A percentile compares a stretch with the other conserved stretches of the same genome.
Conservation (phyloP, 768 basidiomycete genomes). For the Russula griseocarnosa region DNA sequence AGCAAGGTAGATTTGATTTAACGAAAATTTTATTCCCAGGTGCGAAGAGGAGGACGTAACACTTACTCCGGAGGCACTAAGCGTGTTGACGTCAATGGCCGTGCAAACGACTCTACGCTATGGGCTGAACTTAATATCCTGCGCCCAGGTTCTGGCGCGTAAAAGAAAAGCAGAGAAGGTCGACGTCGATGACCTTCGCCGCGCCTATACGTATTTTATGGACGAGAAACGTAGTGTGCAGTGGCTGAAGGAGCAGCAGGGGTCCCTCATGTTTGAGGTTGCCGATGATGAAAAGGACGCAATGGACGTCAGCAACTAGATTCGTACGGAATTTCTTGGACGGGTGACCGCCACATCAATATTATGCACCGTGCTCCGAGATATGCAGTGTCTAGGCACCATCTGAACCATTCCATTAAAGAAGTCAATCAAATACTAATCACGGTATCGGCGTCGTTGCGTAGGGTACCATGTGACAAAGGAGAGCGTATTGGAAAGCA, state of each 20-base stretch:
- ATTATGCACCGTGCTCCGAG: neutral
- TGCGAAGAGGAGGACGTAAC: constrained; percentile 95
- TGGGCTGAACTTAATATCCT: constrained; percentile 91
- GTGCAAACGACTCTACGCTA: constrained; percentile 87
- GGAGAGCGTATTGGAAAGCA: neutral
- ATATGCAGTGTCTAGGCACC: neutral
- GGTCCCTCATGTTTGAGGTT: constrained; percentile 70
- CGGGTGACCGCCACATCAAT: neutral
- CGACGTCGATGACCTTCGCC: constrained; percentile 77
- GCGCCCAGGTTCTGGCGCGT: constrained; percentile 78
- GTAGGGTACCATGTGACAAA: neutral
- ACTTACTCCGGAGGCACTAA: constrained; percentile 64
- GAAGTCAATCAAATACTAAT: neutral
- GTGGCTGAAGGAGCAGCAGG: constrained; percentile 85
- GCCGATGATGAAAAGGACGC: constrained; percentile 39
- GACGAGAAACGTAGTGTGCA: constrained; percentile 91
- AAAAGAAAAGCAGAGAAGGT: constrained; percentile 80
- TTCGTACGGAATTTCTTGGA: neutral
- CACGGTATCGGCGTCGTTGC: neutral
- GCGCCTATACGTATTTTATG: constrained; percentile 86
- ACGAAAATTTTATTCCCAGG: constrained; percentile 38
- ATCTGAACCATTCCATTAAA: neutral
- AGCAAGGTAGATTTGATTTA: neutral
- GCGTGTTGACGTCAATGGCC: constrained; percentile 86
- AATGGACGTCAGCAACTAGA: constrained; percentile 39